These are phyloP conservation scores for Alternaria incomplexa DNA, from an alignment of 2,329 filamentous ascomycete species.

Conservation along the genomic window DNA sequence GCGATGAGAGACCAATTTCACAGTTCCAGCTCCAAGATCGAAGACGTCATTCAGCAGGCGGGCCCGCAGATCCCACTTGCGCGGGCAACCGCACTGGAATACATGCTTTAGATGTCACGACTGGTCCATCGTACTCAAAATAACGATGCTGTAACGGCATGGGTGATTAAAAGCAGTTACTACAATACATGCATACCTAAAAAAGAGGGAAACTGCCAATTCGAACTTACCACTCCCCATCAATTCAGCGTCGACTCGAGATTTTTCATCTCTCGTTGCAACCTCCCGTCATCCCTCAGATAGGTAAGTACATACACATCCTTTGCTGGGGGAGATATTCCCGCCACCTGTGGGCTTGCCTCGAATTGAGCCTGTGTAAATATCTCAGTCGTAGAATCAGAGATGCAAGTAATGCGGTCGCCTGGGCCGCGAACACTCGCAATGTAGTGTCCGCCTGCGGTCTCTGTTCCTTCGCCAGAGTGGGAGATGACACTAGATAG, in stretches of 20 bases:
- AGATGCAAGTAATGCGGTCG: background rate
- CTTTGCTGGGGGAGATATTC: background rate
- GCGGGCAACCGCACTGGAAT: background rate
- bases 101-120: background rate
- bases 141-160: background rate
- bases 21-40: background rate
- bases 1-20: background rate
- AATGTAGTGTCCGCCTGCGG: background rate
- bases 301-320: background rate
- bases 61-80: background rate
- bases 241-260: background rate
- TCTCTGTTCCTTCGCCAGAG: background rate
- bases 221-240: background rate
- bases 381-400: background rate
- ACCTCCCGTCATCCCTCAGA: background rate
- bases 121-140: background rate
- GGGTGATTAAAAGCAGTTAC: background rate
- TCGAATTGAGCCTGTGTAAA: background rate
- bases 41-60: background rate
- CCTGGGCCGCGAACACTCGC: background rate
- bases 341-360: background rate
- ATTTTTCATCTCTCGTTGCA: background rate
- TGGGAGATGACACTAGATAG: background rate
- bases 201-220: background rate
- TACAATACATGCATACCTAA: background rate